A percentile compares a stretch with the other conserved stretches of the same genome.
These are phyloP conservation scores for Mychonastes homosphaera DNA, from an alignment of 139 green algal species.

Conservation along the genomic window DNA sequence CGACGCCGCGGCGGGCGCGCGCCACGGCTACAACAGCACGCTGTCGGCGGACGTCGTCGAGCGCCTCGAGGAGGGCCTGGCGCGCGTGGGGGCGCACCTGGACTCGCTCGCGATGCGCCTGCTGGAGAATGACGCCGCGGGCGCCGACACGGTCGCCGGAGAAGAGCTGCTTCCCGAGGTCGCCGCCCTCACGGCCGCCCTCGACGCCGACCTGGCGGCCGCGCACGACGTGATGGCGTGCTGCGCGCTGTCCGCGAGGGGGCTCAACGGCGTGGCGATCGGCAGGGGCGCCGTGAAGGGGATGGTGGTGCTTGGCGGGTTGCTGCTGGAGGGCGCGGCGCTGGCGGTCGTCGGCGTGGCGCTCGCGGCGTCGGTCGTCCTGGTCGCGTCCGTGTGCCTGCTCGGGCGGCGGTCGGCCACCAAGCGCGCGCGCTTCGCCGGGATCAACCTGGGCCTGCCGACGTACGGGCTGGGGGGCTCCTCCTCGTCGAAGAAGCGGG, in stretches of 20 bases:
- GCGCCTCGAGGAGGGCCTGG: slow-evolving; percentile 2
- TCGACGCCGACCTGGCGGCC: slow-evolving; percentile 10
- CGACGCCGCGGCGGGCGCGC: slow-evolving; percentile 14
- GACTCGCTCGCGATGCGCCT: slow-evolving; percentile 16
- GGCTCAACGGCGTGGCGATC: too few relatives aligned
- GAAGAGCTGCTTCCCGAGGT: slow-evolving; percentile 8
- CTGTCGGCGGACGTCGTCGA: slow-evolving; percentile 7
- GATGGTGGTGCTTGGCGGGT: too few relatives aligned
- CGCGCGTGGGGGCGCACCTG: slow-evolving; percentile 3
- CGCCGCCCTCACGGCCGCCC: neutral
- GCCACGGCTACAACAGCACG: slow-evolving; percentile 21
- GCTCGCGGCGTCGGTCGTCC: slow-evolving; percentile 8
- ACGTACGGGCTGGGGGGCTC: slow-evolving; percentile 15
- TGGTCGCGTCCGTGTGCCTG: slow-evolving; percentile 2
- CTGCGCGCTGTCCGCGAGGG: too few relatives aligned
- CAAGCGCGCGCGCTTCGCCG: too few relatives aligned
- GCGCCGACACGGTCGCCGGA: neutral
- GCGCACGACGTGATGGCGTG: slow-evolving; percentile 20
- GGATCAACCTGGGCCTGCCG: slow-evolving; percentile 1
- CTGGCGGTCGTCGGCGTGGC: slow-evolving; percentile 2
- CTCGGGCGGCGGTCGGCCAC: neutral
- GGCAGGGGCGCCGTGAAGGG: slow-evolving; percentile 2
- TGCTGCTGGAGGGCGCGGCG: too few relatives aligned
- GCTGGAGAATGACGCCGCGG: slow-evolving; percentile 16
- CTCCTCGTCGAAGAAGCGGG: too few relatives aligned